A percentile compares a stretch with the other conserved stretches of the same genome.
phyloP scores from a whole-genome alignment of 495 filamentous ascomycete genomes.

The Tuber umbilicatum region DNA sequence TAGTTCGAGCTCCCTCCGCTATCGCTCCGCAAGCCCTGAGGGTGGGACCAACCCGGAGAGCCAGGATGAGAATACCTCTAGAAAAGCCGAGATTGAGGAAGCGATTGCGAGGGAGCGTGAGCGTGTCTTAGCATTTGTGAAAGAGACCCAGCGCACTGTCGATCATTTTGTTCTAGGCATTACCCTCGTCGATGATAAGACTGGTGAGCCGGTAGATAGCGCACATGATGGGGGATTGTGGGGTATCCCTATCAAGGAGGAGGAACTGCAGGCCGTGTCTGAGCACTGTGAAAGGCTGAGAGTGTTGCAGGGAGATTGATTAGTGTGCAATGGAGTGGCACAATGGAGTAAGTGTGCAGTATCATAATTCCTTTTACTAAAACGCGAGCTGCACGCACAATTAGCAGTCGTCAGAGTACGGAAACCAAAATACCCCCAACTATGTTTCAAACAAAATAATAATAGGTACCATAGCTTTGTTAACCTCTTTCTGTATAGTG shows the following conservation, averaged over 20 bases:
- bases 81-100: slow-evolving; percentile 1
- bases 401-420: neutral
- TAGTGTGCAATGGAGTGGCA: slow-evolving; percentile 2
- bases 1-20: neutral
- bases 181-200: slow-evolving; percentile 24
- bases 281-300: slow-evolving; percentile 3
- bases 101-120: slow-evolving; percentile 13
- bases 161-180: slow-evolving; percentile 24
- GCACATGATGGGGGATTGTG: slow-evolving; percentile 30
- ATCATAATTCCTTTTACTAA: neutral
- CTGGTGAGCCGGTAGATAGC: slow-evolving; percentile 15
- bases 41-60: neutral
- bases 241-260: slow-evolving; percentile 20
- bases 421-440: neutral
- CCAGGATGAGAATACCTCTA: neutral
- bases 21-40: slow-evolving; percentile 13
- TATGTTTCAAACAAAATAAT: neutral
- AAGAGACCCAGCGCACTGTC: slow-evolving; percentile 22
- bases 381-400: neutral
- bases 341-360: slow-evolving; percentile 6
- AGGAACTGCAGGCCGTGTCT: slow-evolving; percentile 14
- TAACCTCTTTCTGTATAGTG: neutral
- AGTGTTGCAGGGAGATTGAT: slow-evolving; percentile 8
- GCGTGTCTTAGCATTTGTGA: slow-evolving; percentile 19
- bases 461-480: neutral